These are phyloP conservation scores for Metschnikowia lunata DNA, from an alignment of 805 yeast genomes.

Conservation along the genomic window DNA sequence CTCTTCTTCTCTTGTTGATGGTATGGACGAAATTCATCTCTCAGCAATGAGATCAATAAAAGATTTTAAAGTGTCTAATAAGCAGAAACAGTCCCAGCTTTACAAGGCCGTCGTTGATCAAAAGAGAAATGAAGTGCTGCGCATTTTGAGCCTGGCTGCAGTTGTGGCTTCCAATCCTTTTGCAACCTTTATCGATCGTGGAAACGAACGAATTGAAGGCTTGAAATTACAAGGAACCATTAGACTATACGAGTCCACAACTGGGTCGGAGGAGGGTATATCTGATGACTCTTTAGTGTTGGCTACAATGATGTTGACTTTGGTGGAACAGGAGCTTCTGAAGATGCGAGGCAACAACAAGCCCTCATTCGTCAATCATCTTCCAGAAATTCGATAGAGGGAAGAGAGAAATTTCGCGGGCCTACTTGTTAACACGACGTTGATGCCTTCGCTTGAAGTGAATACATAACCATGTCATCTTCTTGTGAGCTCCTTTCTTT, in stretches of 20 bases:
- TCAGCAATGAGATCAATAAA: constrained; percentile 5
- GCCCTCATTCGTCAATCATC: constrained; percentile 14
- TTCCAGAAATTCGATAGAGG: too few species aligned
- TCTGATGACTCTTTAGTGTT: constrained; percentile 23
- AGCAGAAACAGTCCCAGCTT: constrained; percentile 8
- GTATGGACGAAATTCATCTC: constrained; percentile 12
- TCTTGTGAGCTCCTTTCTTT: too few species aligned
- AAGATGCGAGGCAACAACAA: constrained; percentile 31
- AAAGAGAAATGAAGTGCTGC: constrained; percentile 19
- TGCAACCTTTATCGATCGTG: constrained; percentile 28
- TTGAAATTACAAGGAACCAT: constrained; percentile 23
- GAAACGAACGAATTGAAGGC: constrained; percentile 20
- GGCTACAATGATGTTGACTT: constrained; percentile 23
- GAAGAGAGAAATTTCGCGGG: too few species aligned
- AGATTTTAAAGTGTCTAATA: constrained; percentile 10
- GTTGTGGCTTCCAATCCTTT: constrained; percentile 25
- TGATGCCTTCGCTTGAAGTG: too few species aligned
- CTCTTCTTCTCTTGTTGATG: constrained; percentile 22
- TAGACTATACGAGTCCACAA: constrained; percentile 12
- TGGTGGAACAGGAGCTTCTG: constrained; percentile 31
- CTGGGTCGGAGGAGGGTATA: constrained; percentile 1
- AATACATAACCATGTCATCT: too few species aligned
- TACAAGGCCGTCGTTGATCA: constrained; percentile 20
- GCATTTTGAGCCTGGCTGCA: constrained; percentile 15
- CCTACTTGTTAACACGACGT: too few species aligned